Percentiles rank a stretch among this genome's conserved stretches.
Conservation (phyloP, 176 grass and related monocot species). For the Carex pumila region DNA sequence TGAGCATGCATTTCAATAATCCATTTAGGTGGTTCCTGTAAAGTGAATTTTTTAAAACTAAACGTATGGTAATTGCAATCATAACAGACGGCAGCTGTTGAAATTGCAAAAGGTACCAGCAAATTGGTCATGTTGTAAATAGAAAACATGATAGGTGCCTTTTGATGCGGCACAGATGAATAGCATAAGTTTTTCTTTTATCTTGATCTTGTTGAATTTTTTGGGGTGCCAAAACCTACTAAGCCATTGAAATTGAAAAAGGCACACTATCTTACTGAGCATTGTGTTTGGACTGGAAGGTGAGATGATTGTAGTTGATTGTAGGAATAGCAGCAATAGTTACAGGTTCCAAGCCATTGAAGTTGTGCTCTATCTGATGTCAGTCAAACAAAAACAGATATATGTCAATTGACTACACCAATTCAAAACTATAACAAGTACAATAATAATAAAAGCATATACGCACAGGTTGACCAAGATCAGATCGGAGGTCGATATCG, state of each 20-base stretch:
- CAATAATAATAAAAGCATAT: background rate
- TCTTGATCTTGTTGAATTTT: background rate
- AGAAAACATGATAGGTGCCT: background rate
- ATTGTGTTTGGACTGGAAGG: slow-evolving; percentile 73
- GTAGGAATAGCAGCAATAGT: slow-evolving; percentile 72
- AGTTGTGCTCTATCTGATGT: slow-evolving; percentile 47
- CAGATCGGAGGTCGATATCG: slow-evolving; percentile 63
- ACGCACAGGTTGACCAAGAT: slow-evolving; percentile 58
- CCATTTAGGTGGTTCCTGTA: background rate
- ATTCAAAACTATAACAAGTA: background rate
- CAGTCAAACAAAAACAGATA: background rate
- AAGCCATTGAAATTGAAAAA: background rate
- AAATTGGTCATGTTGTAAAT: too few species aligned
- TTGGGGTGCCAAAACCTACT: background rate
- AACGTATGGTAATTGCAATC: background rate
- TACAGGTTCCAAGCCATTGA: slow-evolving; percentile 76
- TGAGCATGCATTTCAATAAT: background rate
- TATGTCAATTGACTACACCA: too few species aligned
- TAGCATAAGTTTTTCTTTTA: background rate
- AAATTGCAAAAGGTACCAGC: background rate
- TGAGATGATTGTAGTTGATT: slow-evolving; percentile 50
- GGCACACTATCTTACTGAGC: slow-evolving; percentile 67
- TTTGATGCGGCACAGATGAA: background rate
- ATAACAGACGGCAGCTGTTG: background rate
- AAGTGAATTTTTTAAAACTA: background rate